These are phyloP conservation scores for Ustilago tritici DNA, from an alignment of 1,284 basidiomycete genomes.

Conservation along the genomic window DNA sequence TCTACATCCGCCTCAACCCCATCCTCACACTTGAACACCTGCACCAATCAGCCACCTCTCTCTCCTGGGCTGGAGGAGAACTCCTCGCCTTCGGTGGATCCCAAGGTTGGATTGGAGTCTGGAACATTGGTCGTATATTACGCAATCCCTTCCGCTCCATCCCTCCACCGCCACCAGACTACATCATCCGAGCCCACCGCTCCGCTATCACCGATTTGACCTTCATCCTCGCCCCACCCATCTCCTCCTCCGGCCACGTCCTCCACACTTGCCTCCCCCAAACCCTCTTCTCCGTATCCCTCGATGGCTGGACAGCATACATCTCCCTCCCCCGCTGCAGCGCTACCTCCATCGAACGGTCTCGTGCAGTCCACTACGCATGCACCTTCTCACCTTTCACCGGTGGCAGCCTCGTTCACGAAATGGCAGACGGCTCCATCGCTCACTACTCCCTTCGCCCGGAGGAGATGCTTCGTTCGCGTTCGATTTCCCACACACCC, in stretches of 20 bases:
- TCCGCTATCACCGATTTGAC: conserved; percentile 31
- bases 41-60: conserved; percentile 16
- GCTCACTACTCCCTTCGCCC: conserved; percentile 25
- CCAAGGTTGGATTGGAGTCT: conserved; percentile 45
- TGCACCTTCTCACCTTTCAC: conserved; percentile 15
- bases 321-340: conserved; percentile 9
- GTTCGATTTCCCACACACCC: conserved; percentile 16
- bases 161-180: conserved; percentile 10
- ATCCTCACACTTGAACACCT: conserved; percentile 27
- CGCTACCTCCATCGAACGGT: conserved; percentile 19
- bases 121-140: conserved; percentile 25
- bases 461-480: conserved; percentile 30
- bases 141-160: conserved; percentile 5
- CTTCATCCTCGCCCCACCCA: conserved; percentile 27
- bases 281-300: conserved; percentile 22
- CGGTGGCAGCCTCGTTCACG: conserved; percentile 26
- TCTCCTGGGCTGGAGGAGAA: conserved; percentile 53
- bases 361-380: conserved; percentile 23
- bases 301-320: conserved; percentile 25
- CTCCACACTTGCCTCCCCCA: background rate
- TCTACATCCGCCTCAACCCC: conserved; percentile 33
- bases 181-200: conserved; percentile 27
- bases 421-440: conserved; percentile 38
- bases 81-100: conserved; percentile 40
- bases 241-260: conserved; percentile 15